Evolutionary conservation across 306 rosid species (phyloP).

Genomic region (Clitoria ternatea): DNA sequence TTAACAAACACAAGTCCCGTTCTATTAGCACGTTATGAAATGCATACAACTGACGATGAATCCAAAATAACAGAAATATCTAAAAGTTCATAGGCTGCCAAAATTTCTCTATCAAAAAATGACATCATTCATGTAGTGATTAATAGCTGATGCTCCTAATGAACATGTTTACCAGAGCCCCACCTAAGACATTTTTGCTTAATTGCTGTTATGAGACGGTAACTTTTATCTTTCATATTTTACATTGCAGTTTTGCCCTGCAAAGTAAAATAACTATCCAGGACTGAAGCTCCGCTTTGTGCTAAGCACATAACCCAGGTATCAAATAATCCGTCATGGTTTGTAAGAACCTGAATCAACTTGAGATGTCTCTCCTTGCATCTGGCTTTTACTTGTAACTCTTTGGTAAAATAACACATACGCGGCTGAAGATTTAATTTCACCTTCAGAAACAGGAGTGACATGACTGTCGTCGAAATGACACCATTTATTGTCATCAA

Average conservation of each 20-base stretch:
- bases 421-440: slow-evolving; percentile 84
- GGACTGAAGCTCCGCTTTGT: slow-evolving; percentile 22
- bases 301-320: slow-evolving; percentile 27
- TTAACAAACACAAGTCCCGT: background rate
- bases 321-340: slow-evolving; percentile 1
- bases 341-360: slow-evolving; percentile 35
- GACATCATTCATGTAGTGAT: slow-evolving; percentile 12
- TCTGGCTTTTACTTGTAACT: slow-evolving; percentile 37
- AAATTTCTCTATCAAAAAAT: slow-evolving; percentile 30
- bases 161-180: slow-evolving; percentile 24
- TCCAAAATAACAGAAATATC: slow-evolving; percentile 21
- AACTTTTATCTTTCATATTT: slow-evolving; percentile 6
- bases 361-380: slow-evolving; percentile 43
- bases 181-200: slow-evolving; percentile 10
- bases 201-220: background rate
- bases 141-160: slow-evolving; percentile 15
- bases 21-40: background rate
- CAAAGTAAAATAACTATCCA: slow-evolving; percentile 19
- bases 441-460: slow-evolving; percentile 61
- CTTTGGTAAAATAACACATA: slow-evolving; percentile 89
- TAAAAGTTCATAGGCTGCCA: slow-evolving; percentile 31
- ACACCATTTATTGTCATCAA: slow-evolving; percentile 89
- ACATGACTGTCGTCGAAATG: slow-evolving; percentile 95
- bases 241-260: slow-evolving; percentile 21
- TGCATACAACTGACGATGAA: slow-evolving; percentile 18